Evolutionary conservation across 768 basidiomycete species (phyloP).

Genomic region (Podaxis carcinomalis): DNA sequence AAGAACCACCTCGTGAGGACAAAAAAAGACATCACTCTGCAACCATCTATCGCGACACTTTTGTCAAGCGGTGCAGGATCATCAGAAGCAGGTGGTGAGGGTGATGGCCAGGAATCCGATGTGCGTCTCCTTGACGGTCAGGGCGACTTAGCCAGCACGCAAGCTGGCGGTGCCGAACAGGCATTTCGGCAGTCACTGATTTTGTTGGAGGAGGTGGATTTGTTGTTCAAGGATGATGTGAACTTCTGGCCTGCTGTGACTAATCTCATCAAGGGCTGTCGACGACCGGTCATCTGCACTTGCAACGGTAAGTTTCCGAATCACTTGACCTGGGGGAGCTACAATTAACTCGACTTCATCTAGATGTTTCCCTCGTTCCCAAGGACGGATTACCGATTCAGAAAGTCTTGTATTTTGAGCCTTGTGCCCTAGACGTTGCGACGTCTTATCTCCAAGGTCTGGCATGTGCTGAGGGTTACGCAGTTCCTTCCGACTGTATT

Average conservation of each 20-base stretch:
- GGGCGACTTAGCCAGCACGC: slow-evolving; percentile 1
- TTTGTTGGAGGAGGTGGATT: slow-evolving; percentile 92
- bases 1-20: slow-evolving; percentile 78
- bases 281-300: slow-evolving; percentile 88
- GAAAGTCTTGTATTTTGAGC: slow-evolving; percentile 57
- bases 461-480: slow-evolving; percentile 51
- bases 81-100: slow-evolving; percentile 1
- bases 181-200: slow-evolving; percentile 78
- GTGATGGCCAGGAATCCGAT: neutral
- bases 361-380: slow-evolving; percentile 76
- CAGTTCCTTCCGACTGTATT: slow-evolving; percentile 38
- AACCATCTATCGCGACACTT: slow-evolving; percentile 3
- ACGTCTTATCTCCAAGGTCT: slow-evolving; percentile 67
- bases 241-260: slow-evolving; percentile 85
- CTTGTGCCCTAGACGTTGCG: slow-evolving; percentile 51
- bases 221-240: slow-evolving; percentile 81
- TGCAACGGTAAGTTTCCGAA: slow-evolving; percentile 73
- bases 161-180: slow-evolving; percentile 14
- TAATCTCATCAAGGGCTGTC: slow-evolving; percentile 76
- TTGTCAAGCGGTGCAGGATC: slow-evolving; percentile 1
- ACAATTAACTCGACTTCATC: slow-evolving; percentile 10
- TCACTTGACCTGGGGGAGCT: slow-evolving; percentile 8
- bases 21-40: slow-evolving; percentile 16
- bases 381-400: slow-evolving; percentile 73
- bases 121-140: slow-evolving; percentile 6